Evolutionary conservation across 208 protist species (phyloP), one percentile per base, ranked within the genome.

Genomic region (Crithidia bombi): DNA sequence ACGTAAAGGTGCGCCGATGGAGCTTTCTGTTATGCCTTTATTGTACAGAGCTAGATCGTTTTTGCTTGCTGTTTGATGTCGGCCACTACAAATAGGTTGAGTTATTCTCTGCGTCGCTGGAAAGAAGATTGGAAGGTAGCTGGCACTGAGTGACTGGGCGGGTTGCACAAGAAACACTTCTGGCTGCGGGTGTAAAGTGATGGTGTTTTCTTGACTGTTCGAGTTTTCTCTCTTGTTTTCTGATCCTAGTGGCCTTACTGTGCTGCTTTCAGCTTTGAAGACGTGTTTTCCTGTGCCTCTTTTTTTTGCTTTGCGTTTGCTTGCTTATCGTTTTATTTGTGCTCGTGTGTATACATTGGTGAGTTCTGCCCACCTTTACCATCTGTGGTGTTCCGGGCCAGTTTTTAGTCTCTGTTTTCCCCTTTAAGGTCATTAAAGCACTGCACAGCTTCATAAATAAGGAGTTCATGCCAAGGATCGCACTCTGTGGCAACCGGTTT

Each of bases 341-440:
- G 5, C 7, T 47, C 36, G 36, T 47, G 5, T 21, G 15, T 47
- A 47, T 19, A n/a, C n/a, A n/a, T n/a, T n/a, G n/a, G n/a, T n/a
- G n/a, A n/a, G n/a, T n/a, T n/a, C n/a, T n/a, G n/a, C 43, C 12
- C 43, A 47, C 43, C 10, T 47, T 43, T 7, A 19, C 17, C 15
- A 23, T 47, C 5, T 4, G 43, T 47, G 43, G 17, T 54, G 15
- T 28, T 52, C 4, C 47, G n/a, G n/a, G n/a, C 33, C 12, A n/a
- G n/a, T n/a, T 44, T 63, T 4, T 41, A 63, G 15, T 43, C 38
- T 57, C 58, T 69, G 39, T 63, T 51, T 57, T 21, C 44, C 10
- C n/a, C n/a, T n/a, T n/a, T n/a, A n/a, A n/a, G n/a, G n/a, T n/a
- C n/a, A n/a, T n/a, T n/a, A n/a, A n/a, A n/a, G n/a, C n/a, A n/a